A percentile compares a stretch with the other conserved stretches of the same genome.
Evolutionary conservation across 2,329 filamentous ascomycete species (phyloP).

Genomic region (Ophiostoma australiae): DNA sequence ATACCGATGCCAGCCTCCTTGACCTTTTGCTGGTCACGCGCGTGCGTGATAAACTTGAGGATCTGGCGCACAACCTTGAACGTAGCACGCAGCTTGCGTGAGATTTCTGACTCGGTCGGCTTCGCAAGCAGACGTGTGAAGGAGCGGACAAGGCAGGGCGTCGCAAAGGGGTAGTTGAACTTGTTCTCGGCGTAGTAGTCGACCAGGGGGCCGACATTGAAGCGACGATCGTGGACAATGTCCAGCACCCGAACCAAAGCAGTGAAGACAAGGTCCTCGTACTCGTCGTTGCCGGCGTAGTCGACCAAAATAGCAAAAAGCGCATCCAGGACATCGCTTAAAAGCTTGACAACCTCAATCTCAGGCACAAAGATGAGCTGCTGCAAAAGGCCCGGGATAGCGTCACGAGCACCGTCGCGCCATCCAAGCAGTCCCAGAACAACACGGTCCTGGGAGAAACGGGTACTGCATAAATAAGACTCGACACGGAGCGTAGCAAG

Average conservation of each 20-base stretch:
- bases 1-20: slow-evolving; percentile 87
- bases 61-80: slow-evolving; percentile 94
- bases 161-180: slow-evolving; percentile 92
- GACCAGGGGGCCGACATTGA: slow-evolving; percentile 84
- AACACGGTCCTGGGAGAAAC: slow-evolving; percentile 86
- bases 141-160: slow-evolving; percentile 78
- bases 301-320: slow-evolving; percentile 90
- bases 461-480: slow-evolving; percentile 89
- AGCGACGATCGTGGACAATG: slow-evolving; percentile 90
- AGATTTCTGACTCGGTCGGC: slow-evolving; percentile 75
- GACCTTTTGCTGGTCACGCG: slow-evolving; percentile 76
- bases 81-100: slow-evolving; percentile 78
- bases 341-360: slow-evolving; percentile 92
- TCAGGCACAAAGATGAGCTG: slow-evolving; percentile 90
- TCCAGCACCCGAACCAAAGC: slow-evolving; percentile 83
- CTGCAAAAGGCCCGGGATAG: slow-evolving; percentile 69
- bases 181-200: slow-evolving; percentile 83
- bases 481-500: slow-evolving; percentile 73
- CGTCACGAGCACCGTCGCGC: slow-evolving; percentile 68
- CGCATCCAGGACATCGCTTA: slow-evolving; percentile 82
- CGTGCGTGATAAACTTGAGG: slow-evolving; percentile 90
- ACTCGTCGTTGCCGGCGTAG: slow-evolving; percentile 83
- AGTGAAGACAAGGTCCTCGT: slow-evolving; percentile 88
- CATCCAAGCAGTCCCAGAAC: slow-evolving; percentile 80
- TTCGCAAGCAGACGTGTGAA: slow-evolving; percentile 79